These are phyloP conservation scores for Medicago ruthenica DNA, from an alignment of 306 rosid genomes.

Conservation along the genomic window DNA sequence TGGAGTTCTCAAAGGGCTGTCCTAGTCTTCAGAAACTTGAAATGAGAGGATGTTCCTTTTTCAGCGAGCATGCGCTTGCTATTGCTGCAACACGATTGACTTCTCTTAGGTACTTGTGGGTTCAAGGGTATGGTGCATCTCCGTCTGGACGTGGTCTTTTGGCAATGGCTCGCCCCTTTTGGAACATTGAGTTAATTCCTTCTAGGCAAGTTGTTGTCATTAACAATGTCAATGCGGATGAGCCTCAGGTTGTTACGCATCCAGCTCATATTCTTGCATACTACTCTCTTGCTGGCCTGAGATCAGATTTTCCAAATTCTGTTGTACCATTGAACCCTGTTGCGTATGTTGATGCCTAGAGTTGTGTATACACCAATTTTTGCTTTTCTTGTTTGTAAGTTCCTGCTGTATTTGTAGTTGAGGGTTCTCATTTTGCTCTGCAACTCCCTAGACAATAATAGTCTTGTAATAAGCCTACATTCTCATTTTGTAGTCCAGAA, in stretches of 20 bases:
- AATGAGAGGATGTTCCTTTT: constrained; percentile 85
- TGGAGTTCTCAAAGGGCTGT: constrained; percentile 80
- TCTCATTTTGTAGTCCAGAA: constrained; percentile 47
- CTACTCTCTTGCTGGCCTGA: constrained; percentile 93
- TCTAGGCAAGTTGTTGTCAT: constrained; percentile 48
- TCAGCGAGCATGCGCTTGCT: constrained; percentile 82
- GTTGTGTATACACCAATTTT: constrained; percentile 54
- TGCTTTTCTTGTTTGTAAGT: constrained; percentile 49
- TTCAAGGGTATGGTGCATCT: constrained; percentile 83
- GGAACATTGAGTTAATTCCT: constrained; percentile 93
- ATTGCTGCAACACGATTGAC: constrained; percentile 67
- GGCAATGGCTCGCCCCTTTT: constrained; percentile 84
- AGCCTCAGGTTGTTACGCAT: constrained; percentile 48
- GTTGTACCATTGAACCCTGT: constrained; percentile 66
- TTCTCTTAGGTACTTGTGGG: constrained; percentile 92
- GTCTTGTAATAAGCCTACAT: constrained; percentile 61
- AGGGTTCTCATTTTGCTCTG: constrained; percentile 45
- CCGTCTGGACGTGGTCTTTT: constrained; percentile 67
- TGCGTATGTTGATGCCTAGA: constrained; percentile 42
- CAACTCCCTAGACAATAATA: constrained; percentile 52
- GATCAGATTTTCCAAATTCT: constrained; percentile 78
- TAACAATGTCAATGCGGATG: constrained; percentile 26
- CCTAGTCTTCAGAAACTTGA: constrained; percentile 92
- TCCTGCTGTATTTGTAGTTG: constrained; percentile 34
- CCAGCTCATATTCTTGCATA: constrained; percentile 94